A percentile compares a stretch with the other conserved stretches of the same genome.
phyloP scores from a whole-genome alignment of 495 filamentous ascomycete species.

The Neurospora terricola region DNA sequence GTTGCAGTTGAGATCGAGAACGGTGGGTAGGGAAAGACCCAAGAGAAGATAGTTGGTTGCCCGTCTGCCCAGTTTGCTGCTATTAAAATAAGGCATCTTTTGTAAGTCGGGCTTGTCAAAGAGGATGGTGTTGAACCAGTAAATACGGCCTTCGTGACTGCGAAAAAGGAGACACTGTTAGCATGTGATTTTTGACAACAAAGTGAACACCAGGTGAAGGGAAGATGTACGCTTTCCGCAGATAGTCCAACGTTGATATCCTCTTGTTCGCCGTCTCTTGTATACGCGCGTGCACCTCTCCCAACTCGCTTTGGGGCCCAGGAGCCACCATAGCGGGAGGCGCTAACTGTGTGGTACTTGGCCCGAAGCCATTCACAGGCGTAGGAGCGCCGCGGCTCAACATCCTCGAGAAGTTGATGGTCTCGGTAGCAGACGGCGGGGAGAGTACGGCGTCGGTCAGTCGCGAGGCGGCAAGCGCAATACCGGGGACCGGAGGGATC shows the following conservation, averaged over 20 bases:
- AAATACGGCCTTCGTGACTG: slow-evolving; percentile 85
- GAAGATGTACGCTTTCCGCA: slow-evolving; percentile 67
- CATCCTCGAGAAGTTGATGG: slow-evolving; percentile 32
- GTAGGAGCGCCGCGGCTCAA: slow-evolving; percentile 27
- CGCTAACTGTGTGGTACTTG: slow-evolving; percentile 19
- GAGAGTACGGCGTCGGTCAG: slow-evolving; percentile 20
- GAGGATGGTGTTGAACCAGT: slow-evolving; percentile 95
- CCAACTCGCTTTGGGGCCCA: slow-evolving; percentile 28
- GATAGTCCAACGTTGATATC: slow-evolving; percentile 91
- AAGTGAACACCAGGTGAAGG: slow-evolving; percentile 1
- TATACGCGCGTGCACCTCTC: slow-evolving; percentile 62
- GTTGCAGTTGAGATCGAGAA: slow-evolving; percentile 74
- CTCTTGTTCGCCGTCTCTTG: slow-evolving; percentile 83
- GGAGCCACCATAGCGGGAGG: slow-evolving; percentile 21
- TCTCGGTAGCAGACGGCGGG: slow-evolving; percentile 24
- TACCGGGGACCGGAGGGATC: slow-evolving; percentile 28
- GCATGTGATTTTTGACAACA: not conserved
- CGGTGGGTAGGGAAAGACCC: slow-evolving; percentile 78
- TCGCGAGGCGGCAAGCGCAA: slow-evolving; percentile 26
- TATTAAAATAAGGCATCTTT: slow-evolving; percentile 76
- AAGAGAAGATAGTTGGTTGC: slow-evolving; percentile 91
- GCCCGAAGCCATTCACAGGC: slow-evolving; percentile 15
- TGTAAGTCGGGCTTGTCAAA: slow-evolving; percentile 75
- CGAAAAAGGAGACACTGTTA: slow-evolving; percentile 9
- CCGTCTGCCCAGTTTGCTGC: slow-evolving; percentile 67